These are phyloP conservation scores for Chaetomiaceae sp. DNA, from an alignment of 2,329 filamentous ascomycete species.

Conservation along the genomic window DNA sequence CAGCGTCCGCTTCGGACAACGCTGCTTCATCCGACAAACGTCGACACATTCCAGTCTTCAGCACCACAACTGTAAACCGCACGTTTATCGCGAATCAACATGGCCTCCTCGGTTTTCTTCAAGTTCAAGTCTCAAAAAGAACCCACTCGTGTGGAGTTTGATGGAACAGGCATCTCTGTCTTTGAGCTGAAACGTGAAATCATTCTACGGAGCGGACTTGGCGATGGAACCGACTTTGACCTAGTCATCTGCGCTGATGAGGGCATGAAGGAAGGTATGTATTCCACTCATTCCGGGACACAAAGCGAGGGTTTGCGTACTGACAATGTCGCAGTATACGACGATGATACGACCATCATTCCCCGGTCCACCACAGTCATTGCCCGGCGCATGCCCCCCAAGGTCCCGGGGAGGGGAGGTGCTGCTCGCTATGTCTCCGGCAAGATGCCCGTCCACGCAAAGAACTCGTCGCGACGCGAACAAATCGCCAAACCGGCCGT, in stretches of 20 bases:
- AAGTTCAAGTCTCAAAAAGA: slow-evolving; percentile 99
- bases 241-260: slow-evolving; percentile 92
- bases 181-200: slow-evolving; percentile 99
- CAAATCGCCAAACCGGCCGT: slow-evolving; percentile 54
- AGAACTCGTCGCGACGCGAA: slow-evolving; percentile 68
- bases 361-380: slow-evolving; percentile 92
- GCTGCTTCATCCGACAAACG: slow-evolving; percentile 16
- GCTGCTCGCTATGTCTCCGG: slow-evolving; percentile 94
- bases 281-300: neutral
- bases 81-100: slow-evolving; percentile 41
- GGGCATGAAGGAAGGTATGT: slow-evolving; percentile 72
- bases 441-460: slow-evolving; percentile 86
- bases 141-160: slow-evolving; percentile 88
- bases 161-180: slow-evolving; percentile 95
- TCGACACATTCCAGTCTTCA: neutral
- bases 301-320: slow-evolving; percentile 16
- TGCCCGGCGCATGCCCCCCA: slow-evolving; percentile 77
- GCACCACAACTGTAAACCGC: slow-evolving; percentile 15
- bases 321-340: slow-evolving; percentile 65
- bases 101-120: slow-evolving; percentile 98
- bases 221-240: slow-evolving; percentile 95
- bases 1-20: slow-evolving; percentile 18
- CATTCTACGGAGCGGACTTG: slow-evolving; percentile 87
- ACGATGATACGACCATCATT: slow-evolving; percentile 97
- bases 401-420: slow-evolving; percentile 79